Base-by-base conservation (phyloP, 148 eudicot genomes). In the Talinum fruticosum region DNA sequence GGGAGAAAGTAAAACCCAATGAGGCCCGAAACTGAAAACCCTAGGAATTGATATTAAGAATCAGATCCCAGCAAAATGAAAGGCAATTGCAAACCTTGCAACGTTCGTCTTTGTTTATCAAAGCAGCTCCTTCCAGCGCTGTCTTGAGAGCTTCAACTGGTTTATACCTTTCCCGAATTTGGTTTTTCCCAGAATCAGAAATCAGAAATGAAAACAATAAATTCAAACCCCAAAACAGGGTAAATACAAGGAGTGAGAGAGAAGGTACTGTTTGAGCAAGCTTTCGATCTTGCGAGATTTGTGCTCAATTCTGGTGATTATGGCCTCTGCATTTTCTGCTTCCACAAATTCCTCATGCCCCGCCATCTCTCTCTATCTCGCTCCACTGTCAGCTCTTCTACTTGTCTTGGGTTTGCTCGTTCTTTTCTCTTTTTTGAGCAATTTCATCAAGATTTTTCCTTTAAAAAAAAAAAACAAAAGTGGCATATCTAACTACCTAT, bases 111-210 rank as follows among this genome's bases (percentile, higher is more conserved):
- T 82, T 86, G 71, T 94, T 89, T 35, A 85, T 89, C 68, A 93
- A 86, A 79, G 90, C 86, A 10, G 94, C 90, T 34, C 98, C 98
- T 89, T 95, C 98, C 2, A 95, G 89, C 44, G 98, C 97, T 51
- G 98, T 95, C 80, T 90, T 95, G 67, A 95, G 92, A 76, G 98
- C 98, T 83, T 95, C 98, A 19, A 95, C 96, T 24, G 98, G 97
- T 79, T 88, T 95, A 71, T 84, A 83, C 92, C 97, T 90, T 45
- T 61, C n/a, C 4, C 24, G 7, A 49, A 19, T 62, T 62, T 18
- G 66, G 66, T 35, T 66, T 2, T 72, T 15, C 7, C 13, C 33
- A 66, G 29, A 77, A 65, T 75, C 51, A 36, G 65, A 70, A 80
- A 71, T 65, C 16, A n/a, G 66, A 75, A 41, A 66, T 8, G 19